phyloP scores from a whole-genome alignment of 2,329 filamentous ascomycete species.

The Pseudocercospora ulei region DNA sequence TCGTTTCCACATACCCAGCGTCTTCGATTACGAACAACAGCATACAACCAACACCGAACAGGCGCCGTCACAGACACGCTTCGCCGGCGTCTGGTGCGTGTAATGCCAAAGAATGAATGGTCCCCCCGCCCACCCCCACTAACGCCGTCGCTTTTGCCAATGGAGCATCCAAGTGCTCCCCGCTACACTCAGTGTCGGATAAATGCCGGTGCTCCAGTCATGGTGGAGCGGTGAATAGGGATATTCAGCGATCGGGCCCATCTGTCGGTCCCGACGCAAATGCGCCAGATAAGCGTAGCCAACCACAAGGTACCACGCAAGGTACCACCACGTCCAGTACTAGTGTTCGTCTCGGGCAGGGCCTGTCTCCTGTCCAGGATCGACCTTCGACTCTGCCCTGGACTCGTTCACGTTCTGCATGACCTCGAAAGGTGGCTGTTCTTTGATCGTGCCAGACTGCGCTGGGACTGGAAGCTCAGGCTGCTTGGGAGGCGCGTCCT shows the following conservation, averaged over 20 bases:
- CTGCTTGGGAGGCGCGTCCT: background rate
- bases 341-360: background rate
- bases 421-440: background rate
- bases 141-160: conserved; percentile 16
- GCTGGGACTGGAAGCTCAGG: background rate
- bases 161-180: conserved; percentile 13
- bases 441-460: conserved; percentile 1
- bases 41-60: background rate
- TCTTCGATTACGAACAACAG: background rate
- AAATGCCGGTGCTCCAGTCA: conserved; percentile 6
- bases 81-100: conserved; percentile 9
- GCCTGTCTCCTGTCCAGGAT: too few relatives aligned
- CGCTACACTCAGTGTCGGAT: conserved; percentile 5
- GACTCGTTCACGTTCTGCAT: background rate
- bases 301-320: background rate
- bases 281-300: too few relatives aligned
- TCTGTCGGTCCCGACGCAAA: too few relatives aligned
- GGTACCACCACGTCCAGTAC: background rate
- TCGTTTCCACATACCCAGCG: conserved; percentile 7
- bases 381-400: too few relatives aligned
- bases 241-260: conserved; percentile 1
- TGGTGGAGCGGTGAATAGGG: conserved; percentile 5
- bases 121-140: background rate
- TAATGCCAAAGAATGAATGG: conserved; percentile 9
- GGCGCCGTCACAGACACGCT: conserved; percentile 9